Base-by-base conservation (phyloP, 306 rosid species). In the Prunus fruticosa region DNA sequence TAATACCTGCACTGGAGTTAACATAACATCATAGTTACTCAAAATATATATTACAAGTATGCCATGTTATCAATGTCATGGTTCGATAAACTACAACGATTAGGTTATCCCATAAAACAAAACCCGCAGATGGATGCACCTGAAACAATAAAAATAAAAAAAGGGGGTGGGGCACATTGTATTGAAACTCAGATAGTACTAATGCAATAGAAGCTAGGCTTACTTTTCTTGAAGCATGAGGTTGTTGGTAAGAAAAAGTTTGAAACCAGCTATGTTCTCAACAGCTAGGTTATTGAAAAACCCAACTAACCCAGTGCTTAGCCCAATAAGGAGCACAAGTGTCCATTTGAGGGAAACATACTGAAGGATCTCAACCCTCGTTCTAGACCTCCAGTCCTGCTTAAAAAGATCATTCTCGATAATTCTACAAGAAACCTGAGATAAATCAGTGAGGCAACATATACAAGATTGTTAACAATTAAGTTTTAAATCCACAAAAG, bases 201-300 rank as follows among this genome's bases (percentile, higher is more conserved):
- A 2, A 64, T 79, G 25, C 23, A 25, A 30, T 56, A 46, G 38
- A 56, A 84, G 76, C 47, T 32, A 79, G 76, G 71, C 88, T 72
- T 89, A 91, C 95, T 70, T 83, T 45, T 88, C 75, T 53, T 72
- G 72, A 47, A 86, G 82, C 95, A 91, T 89, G 86, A 91, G 87
- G 74, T 61, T 75, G 75, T 85, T 86, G 78, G 95, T 88, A 49
- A 89, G 67, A 28, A 86, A 72, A 75, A 89, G 93, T 83, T 89
- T 91, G 85, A 79, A 74, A 76, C 97, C 95, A 64, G 97, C 97
- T 73, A 91, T 78, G 69, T 91, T 91, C 84, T 91, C 97, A 28
- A 91, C 95, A 34, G 87, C 90, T 74, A 91, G 76, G 87, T 82
- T 91, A 76, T 87, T 91, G 77, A 86, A 88, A 76, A 83, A 88